Percentiles rank a stretch among this genome's conserved stretches.
phyloP scores from a whole-genome alignment of 106 monocot species.

The Allium fistulosum region DNA sequence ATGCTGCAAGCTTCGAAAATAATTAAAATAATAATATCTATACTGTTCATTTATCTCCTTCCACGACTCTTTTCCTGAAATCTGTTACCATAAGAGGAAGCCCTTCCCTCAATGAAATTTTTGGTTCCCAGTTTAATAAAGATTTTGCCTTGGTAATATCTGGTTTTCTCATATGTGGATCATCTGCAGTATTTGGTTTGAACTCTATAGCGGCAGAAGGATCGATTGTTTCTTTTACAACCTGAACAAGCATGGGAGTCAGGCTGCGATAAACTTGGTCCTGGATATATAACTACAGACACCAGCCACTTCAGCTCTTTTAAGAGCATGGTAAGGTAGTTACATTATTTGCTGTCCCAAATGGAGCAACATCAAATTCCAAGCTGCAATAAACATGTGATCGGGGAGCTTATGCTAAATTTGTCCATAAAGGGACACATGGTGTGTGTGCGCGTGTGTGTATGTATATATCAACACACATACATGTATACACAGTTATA shows the following conservation, averaged over 20 bases:
- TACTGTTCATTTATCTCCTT: background rate
- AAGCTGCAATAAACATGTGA: too few relatives aligned
- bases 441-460: too few relatives aligned
- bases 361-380: too few relatives aligned
- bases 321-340: too few relatives aligned
- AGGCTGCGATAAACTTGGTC: background rate
- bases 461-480: too few relatives aligned
- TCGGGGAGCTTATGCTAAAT: too few relatives aligned
- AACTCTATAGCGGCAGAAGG: slow-evolving; percentile 55
- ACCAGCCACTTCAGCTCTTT: background rate
- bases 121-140: slow-evolving; percentile 68
- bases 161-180: slow-evolving; percentile 74
- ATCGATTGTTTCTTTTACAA: slow-evolving; percentile 72
- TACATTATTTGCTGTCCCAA: too few relatives aligned
- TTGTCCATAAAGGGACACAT: too few relatives aligned
- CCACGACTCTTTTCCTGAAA: slow-evolving; percentile 35
- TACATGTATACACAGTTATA: too few relatives aligned
- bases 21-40: background rate
- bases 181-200: slow-evolving; percentile 69
- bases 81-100: slow-evolving; percentile 65
- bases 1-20: slow-evolving; percentile 8
- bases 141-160: slow-evolving; percentile 67
- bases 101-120: slow-evolving; percentile 53
- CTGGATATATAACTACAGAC: background rate
- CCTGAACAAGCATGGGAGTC: slow-evolving; percentile 17